These are phyloP conservation scores for Candida verbasci DNA, from an alignment of 805 yeast species.

Conservation along the genomic window DNA sequence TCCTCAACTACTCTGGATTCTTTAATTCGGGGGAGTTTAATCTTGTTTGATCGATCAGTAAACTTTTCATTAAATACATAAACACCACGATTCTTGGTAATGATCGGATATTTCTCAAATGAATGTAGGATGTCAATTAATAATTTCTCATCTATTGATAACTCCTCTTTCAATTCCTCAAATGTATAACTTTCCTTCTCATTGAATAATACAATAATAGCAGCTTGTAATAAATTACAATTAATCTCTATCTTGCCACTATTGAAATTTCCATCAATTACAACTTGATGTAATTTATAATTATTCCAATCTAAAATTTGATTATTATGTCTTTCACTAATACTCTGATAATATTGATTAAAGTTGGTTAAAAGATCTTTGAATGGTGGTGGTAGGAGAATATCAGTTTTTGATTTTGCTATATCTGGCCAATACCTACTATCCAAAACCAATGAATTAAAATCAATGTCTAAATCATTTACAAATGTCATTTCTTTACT, in stretches of 20 bases:
- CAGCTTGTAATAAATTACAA: constrained; percentile 43
- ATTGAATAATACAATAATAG: constrained; percentile 35
- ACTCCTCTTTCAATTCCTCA: constrained; percentile 17
- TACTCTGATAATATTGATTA: constrained; percentile 14
- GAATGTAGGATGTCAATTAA: constrained; percentile 26
- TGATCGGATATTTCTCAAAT: constrained; percentile 29
- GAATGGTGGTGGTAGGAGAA: constrained; percentile 19
- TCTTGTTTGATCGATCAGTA: constrained; percentile 21
- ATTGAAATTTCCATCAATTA: constrained; percentile 27
- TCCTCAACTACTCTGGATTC: background rate
- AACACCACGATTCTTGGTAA: constrained; percentile 8
- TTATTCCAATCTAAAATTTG: constrained; percentile 39
- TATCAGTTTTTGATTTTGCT: constrained; percentile 20
- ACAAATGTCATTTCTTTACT: constrained; percentile 9
- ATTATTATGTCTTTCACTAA: constrained; percentile 18
- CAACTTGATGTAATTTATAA: constrained; percentile 38
- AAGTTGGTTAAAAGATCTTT: constrained; percentile 16
- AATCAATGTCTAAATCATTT: constrained; percentile 14
- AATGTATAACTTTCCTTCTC: constrained; percentile 16
- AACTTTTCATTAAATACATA: constrained; percentile 21
- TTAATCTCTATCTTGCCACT: constrained; percentile 26
- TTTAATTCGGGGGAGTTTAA: constrained; percentile 24
- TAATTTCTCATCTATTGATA: constrained; percentile 31
- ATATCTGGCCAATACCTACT: constrained; percentile 38
- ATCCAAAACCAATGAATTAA: constrained; percentile 29